Conservation (phyloP, 2,329 filamentous ascomycete species). For the Kalmusia sp. region DNA sequence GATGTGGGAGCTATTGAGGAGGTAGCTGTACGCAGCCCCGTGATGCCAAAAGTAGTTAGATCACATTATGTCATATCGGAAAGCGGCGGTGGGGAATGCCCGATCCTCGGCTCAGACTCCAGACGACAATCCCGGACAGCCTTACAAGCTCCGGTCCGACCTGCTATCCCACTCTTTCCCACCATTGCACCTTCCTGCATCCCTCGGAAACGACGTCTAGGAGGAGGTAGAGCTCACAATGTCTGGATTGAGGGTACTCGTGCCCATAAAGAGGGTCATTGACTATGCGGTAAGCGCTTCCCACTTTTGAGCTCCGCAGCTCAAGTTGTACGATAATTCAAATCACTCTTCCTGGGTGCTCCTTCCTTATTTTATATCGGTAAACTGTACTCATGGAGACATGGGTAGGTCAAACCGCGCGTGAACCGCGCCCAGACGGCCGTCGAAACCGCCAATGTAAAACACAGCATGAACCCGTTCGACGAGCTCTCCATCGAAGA, state of each 20-base stretch:
- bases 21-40: not conserved
- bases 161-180: constrained; percentile 17
- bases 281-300: constrained; percentile 61
- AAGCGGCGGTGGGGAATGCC: constrained; percentile 18
- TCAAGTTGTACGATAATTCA: not conserved
- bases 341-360: not conserved
- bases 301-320: constrained; percentile 3
- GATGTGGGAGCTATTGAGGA: too few relatives aligned
- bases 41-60: not conserved
- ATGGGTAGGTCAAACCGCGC: constrained; percentile 69
- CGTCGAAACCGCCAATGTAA: constrained; percentile 90
- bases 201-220: not conserved
- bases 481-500: constrained; percentile 98
- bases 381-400: constrained; percentile 8
- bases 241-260: constrained; percentile 60
- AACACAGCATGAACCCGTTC: constrained; percentile 99
- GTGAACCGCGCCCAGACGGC: constrained; percentile 78
- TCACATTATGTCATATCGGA: constrained; percentile 11
- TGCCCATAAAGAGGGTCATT: constrained; percentile 65
- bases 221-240: constrained; percentile 34
- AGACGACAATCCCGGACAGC: not conserved
- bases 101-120: constrained; percentile 17
- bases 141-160: constrained; percentile 5
- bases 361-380: not conserved
- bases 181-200: not conserved